Conservation (phyloP, 306 rosid species). For the Chamaecrista fasciculata region DNA sequence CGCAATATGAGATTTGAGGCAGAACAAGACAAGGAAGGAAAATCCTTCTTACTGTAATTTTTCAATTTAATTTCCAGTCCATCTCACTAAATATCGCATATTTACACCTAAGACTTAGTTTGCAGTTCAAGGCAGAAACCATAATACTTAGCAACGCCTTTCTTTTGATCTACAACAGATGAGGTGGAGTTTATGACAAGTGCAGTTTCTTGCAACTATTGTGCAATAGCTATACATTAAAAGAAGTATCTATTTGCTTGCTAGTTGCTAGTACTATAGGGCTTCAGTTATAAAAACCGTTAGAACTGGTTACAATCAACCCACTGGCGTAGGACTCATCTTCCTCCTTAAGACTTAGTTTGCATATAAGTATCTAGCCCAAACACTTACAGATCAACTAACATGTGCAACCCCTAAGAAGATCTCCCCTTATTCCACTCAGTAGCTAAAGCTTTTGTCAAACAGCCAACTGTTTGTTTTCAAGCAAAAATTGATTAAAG, state of each 20-base stretch:
- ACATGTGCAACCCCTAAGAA: neutral
- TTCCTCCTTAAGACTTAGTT: slow-evolving; percentile 15
- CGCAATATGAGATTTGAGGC: neutral
- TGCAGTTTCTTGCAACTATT: neutral
- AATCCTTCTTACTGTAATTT: neutral
- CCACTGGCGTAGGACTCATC: neutral
- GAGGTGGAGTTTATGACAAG: neutral
- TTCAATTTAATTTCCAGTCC: neutral
- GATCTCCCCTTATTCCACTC: neutral
- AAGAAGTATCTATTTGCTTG: slow-evolving; percentile 4
- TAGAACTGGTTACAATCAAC: neutral
- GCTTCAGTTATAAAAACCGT: slow-evolving; percentile 2
- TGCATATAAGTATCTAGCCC: neutral
- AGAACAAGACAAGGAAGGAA: neutral
- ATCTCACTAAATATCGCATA: neutral
- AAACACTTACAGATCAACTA: neutral
- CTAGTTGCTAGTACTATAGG: slow-evolving; percentile 1
- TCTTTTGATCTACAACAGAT: neutral
- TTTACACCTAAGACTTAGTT: neutral
- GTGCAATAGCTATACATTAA: neutral
- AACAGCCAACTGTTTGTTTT: neutral
- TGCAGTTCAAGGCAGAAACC: neutral
- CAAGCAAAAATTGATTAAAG: slow-evolving; percentile 11
- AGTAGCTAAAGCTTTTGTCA: neutral
- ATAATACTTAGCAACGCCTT: neutral